phyloP scores from a whole-genome alignment of 306 rosid genomes.

The Castanopsis chinensis region DNA sequence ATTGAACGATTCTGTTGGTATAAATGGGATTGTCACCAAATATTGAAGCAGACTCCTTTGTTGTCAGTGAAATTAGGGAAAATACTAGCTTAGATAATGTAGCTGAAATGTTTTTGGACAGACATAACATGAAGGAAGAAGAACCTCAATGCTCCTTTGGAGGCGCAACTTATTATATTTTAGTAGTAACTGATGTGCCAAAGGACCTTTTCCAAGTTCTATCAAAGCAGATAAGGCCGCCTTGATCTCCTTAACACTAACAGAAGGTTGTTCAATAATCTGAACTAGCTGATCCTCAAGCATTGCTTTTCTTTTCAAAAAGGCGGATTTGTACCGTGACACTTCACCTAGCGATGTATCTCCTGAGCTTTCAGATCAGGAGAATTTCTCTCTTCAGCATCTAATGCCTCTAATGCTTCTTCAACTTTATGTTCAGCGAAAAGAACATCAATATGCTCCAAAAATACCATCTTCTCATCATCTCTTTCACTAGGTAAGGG shows the following conservation, averaged over 20 bases:
- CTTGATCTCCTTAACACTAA: conserved; percentile 60
- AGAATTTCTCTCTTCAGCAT: conserved; percentile 72
- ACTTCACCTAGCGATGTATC: conserved; percentile 48
- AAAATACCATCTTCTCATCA: conserved; percentile 42
- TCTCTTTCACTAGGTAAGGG: conserved; percentile 42
- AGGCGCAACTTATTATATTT: conserved; percentile 63
- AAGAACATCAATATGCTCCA: conserved; percentile 77
- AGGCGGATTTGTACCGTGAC: conserved; percentile 54
- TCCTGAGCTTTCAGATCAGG: conserved; percentile 58
- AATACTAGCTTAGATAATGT: conserved; percentile 77
- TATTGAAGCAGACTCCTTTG: conserved; percentile 70
- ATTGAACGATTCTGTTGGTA: conserved; percentile 87
- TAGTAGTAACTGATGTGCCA: conserved; percentile 71
- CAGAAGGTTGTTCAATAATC: conserved; percentile 65
- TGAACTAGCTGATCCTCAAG: conserved; percentile 69
- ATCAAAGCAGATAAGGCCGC: conserved; percentile 67
- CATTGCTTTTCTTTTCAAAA: conserved; percentile 60
- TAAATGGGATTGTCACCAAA: conserved; percentile 93
- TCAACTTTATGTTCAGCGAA: conserved; percentile 85
- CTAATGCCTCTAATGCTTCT: conserved; percentile 89
- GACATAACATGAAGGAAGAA: conserved; percentile 79
- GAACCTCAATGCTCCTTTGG: conserved; percentile 62
- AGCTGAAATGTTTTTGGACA: conserved; percentile 80
- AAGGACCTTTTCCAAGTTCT: conserved; percentile 86
- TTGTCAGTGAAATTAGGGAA: conserved; percentile 66